These are phyloP conservation scores for Pythium guiyangense DNA, from an alignment of 352 stramenopile species.

Conservation along the genomic window DNA sequence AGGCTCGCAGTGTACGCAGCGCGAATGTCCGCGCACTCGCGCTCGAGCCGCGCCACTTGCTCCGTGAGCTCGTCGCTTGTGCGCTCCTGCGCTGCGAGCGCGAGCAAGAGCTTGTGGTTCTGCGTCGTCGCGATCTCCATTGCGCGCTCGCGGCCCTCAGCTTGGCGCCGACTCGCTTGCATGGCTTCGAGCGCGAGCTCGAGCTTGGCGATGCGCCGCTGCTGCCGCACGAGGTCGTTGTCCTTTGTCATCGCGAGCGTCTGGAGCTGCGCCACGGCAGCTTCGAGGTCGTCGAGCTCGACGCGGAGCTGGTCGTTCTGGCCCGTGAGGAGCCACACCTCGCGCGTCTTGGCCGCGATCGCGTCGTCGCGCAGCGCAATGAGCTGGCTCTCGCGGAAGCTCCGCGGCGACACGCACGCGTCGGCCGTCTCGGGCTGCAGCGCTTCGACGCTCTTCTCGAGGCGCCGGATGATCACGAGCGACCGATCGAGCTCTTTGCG, in stretches of 20 bases:
- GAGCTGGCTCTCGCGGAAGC: slow-evolving; percentile 70
- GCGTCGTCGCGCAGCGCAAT: slow-evolving; percentile 71
- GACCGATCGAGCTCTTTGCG: slow-evolving; percentile 39
- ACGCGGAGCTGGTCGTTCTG: slow-evolving; percentile 62
- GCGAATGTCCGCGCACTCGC: slow-evolving; percentile 39
- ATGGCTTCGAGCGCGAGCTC: slow-evolving; percentile 52
- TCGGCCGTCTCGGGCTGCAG: slow-evolving; percentile 39
- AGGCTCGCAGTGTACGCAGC: slow-evolving; percentile 24
- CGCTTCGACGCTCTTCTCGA: slow-evolving; percentile 45
- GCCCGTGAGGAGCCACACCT: slow-evolving; percentile 64
- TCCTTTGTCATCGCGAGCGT: slow-evolving; percentile 46
- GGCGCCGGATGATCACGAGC: slow-evolving; percentile 26
- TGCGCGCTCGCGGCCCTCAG: slow-evolving; percentile 52
- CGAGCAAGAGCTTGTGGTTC: slow-evolving; percentile 65
- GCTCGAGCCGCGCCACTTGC: slow-evolving; percentile 19
- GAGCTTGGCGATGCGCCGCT: slow-evolving; percentile 54
- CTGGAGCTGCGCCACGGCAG: slow-evolving; percentile 59
- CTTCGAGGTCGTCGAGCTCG: slow-evolving; percentile 65
- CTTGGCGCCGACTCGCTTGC: slow-evolving; percentile 42
- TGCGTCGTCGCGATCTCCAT: slow-evolving; percentile 76
- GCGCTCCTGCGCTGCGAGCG: slow-evolving; percentile 52
- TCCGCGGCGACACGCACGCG: slow-evolving; percentile 64
- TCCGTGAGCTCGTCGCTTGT: slow-evolving; percentile 20
- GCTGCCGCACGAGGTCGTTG: slow-evolving; percentile 45
- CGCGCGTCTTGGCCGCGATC: slow-evolving; percentile 59